Base-by-base conservation (phyloP, 2,329 filamentous ascomycete species). In the Pseudogymnoascus sp. region DNA sequence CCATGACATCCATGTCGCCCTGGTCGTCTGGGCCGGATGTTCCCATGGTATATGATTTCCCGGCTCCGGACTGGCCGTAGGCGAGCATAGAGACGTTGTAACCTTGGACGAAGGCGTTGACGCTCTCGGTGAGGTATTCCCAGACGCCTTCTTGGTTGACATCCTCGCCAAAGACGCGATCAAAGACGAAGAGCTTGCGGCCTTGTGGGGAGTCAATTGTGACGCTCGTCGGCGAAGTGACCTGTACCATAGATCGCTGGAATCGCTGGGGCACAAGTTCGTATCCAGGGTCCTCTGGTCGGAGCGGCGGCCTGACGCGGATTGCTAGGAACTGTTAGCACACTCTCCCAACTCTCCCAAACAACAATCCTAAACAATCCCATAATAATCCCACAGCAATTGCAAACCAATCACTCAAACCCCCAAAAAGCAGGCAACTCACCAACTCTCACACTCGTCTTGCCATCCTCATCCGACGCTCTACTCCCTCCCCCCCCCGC, bases 21-120 rank as follows among this genome's bases (percentile, higher is more conserved):
- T 95, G 89, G 70, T 97, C 92, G 22, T 75, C 75, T 1, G 92
- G 91, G 4, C 92, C 92, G 0, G 93, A 92, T 0, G 94, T 99
- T 63, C 94, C 94, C 94, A 99, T 99, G 0, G 94, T 99, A 73
- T 96, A 97, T 2, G 93, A 97, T 78, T 99, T 99, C 69, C 94
- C 94, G 9, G 94, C 92, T 62, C 94, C 94, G 28, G 94, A 99
- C 79, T 99, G 94, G 67, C 94, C 94, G 72, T 99, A 99, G 58
- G 94, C 94, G 69, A 99, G 80, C 59, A 99, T 85, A 3, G 94
- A 99, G 63, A 99, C 94, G 84, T 99, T 99, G 83, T 97, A 99
- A 62, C 94, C 94, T 72, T 97, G 91, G 1, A 94, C 80, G 69
- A 99, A 99, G 2, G 92, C 90, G 69, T 82, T 85, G 68, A 97